Percentiles rank a stretch among this genome's conserved stretches.
These are phyloP conservation scores for Cladosporium oxysporum DNA, from an alignment of 2,329 filamentous ascomycete species.

Conservation along the genomic window DNA sequence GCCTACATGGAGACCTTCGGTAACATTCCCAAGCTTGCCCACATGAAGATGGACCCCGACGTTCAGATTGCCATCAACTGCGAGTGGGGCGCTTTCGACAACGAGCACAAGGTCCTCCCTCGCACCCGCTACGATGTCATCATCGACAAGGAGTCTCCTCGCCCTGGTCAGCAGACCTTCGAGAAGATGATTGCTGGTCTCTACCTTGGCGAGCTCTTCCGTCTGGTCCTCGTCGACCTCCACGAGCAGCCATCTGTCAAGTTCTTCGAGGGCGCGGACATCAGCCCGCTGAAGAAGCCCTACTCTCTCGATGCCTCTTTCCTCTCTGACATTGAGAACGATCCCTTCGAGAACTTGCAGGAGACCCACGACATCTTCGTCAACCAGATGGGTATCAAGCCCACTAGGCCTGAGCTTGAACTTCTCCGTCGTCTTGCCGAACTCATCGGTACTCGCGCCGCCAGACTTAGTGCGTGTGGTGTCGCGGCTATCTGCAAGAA, in stretches of 20 bases:
- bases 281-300: slow-evolving; percentile 75
- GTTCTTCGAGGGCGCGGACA: slow-evolving; percentile 84
- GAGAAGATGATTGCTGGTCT: slow-evolving; percentile 50
- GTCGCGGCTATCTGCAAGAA: slow-evolving; percentile 96
- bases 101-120: slow-evolving; percentile 85
- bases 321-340: slow-evolving; percentile 87
- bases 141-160: slow-evolving; percentile 47
- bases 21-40: slow-evolving; percentile 87
- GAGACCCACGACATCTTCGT: slow-evolving; percentile 84
- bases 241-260: slow-evolving; percentile 63
- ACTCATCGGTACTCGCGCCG: slow-evolving; percentile 90
- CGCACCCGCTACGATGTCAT: slow-evolving; percentile 65
- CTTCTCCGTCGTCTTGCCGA: slow-evolving; percentile 86
- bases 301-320: slow-evolving; percentile 94
- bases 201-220: slow-evolving; percentile 50
- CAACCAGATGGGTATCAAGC: slow-evolving; percentile 69
- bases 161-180: slow-evolving; percentile 48
- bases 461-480: slow-evolving; percentile 89
- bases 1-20: slow-evolving; percentile 96
- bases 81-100: slow-evolving; percentile 96
- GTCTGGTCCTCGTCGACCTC: slow-evolving; percentile 47
- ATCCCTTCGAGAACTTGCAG: slow-evolving; percentile 91
- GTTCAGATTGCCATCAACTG: slow-evolving; percentile 93
- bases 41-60: slow-evolving; percentile 73
- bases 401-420: slow-evolving; percentile 79